Evolutionary conservation across 2,329 filamentous ascomycete genomes (phyloP), one percentile per base, ranked within the genome.

Genomic region (Aspergillus sp.): DNA sequence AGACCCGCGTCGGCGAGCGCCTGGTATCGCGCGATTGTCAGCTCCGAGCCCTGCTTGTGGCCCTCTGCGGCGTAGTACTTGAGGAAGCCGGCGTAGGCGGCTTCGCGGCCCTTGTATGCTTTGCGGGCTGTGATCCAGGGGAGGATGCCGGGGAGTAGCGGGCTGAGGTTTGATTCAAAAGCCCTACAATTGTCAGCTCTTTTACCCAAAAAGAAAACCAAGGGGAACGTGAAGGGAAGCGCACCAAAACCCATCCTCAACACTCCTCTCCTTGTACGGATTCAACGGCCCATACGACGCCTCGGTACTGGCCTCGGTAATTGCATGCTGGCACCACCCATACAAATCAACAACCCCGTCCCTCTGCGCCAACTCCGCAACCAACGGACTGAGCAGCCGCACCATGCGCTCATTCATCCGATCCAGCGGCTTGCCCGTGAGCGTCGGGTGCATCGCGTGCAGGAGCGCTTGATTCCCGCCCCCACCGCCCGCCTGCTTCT

Each of bases 21-120:
- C 8, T 67, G 58, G 52, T 64, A 68, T 15, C 72, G 65, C 1
- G 55, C 46, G 7, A 67, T 55, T 0, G 68, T 62, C 8, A 74
- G 38, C n/a, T 68, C 54, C 0, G 71, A 74, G 5, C 71, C 77
- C 11, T 77, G 65, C n/a, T 77, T 53, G 3, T 80, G 74, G 0
- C 78, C 78, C 1, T 71, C 72, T 1, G 66, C 69, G 56, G 72
- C 64, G 53, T 80, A 80, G 64, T 84, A 85, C 19, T 70, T 51
- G 17, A 72, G 34, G 38, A 80, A 76, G 49, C 76, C 78, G 8
- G 67, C 52, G 3, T 71, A 69, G 6, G 83, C 22, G 17, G 64
- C 68, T 57, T 78, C 67, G 1, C 80, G 74, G 5, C 68, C 79
- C 25, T 69, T 67, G 66, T 75, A 76, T 1, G 77, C 75, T 60